Evolutionary conservation across 768 basidiomycete species (phyloP), one percentile per base, ranked within the genome.

Genomic region (Boletus barrowsii): DNA sequence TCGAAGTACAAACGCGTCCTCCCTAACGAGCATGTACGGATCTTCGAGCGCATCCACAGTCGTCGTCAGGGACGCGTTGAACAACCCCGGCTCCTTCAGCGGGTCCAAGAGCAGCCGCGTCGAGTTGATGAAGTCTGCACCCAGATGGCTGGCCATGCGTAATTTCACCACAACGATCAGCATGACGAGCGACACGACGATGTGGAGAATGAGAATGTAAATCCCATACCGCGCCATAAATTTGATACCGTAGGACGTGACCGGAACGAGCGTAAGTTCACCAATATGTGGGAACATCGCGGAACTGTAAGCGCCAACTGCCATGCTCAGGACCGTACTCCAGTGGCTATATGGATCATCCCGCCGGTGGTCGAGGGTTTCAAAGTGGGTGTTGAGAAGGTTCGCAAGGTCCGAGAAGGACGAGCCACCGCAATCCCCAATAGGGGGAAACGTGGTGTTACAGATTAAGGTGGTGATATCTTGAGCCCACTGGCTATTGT

Each of bases 391-490:
- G 35, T 58, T 49, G 15, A 62, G 26, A 3, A 10, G 3, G 1
- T 5, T 11, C 13, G 56, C 36, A 30, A 63, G 51, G 50, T 62
- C 54, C 3, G 29, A 20, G 33, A 63, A 24, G 41, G 49, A 42
- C 10, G 33, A 24, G 13, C 49, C 32, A 6, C 3, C 0, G 24
- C 59, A 43, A 7, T 0, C 0, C 10, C 47, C 36, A 26, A 50
- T 3, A 5, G 17, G 6, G n/a, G 59, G 26, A 2, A 11, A 33
- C 4, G 40, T 46, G 10, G 53, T 37, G 1, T 61, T 55, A 42
- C 56, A 60, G 9, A 65, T 49, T 11, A 65, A 22, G 41, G 29
- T 54, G 9, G 51, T 48, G 41, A 65, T 60, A 35, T 62, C 64
- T 51, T 50, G 48, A 11, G 52, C 58, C 61, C 64, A 66, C 10